A percentile compares a stretch with the other conserved stretches of the same genome.
Evolutionary conservation across 257 asterid genomes (phyloP).

Genomic region (Solanum lignicaule): DNA sequence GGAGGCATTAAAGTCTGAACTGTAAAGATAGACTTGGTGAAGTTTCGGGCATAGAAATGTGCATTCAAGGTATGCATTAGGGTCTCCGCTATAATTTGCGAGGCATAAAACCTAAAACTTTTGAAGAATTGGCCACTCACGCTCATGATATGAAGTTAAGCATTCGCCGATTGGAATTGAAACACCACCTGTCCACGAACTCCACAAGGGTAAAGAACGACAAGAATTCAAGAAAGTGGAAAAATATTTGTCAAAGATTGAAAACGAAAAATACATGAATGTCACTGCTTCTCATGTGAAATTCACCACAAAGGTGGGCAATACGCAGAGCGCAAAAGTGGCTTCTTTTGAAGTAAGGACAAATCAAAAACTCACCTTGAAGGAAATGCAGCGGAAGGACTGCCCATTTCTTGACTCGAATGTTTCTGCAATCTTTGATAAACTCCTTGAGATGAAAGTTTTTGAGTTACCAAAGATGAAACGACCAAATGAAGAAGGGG

Average conservation of each 20-base stretch:
- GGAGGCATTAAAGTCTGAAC: not conserved
- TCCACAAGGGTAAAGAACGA: not conserved
- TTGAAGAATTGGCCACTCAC: not conserved
- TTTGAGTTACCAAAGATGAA: not conserved
- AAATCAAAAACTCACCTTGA: not conserved
- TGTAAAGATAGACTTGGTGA: not conserved
- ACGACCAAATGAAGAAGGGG: not conserved
- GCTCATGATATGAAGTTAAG: too few relatives aligned
- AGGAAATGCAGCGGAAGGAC: not conserved
- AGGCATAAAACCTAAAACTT: not conserved
- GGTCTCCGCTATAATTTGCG: not conserved
- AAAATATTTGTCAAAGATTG: too few relatives aligned
- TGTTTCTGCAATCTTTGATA: too few relatives aligned
- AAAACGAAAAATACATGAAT: too few relatives aligned
- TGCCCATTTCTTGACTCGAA: not conserved
- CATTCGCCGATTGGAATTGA: not conserved
- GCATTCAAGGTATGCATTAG: not conserved
- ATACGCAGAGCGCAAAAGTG: too few relatives aligned
- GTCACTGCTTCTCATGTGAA: too few relatives aligned
- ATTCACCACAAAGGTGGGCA: too few relatives aligned
- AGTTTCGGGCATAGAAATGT: not conserved
- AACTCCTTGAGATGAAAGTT: not conserved
- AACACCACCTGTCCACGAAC: not conserved
- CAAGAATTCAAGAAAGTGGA: not conserved
- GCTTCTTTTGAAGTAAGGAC: not conserved